Evolutionary conservation across 805 yeast species (phyloP).

Genomic region (Candida golubevii): DNA sequence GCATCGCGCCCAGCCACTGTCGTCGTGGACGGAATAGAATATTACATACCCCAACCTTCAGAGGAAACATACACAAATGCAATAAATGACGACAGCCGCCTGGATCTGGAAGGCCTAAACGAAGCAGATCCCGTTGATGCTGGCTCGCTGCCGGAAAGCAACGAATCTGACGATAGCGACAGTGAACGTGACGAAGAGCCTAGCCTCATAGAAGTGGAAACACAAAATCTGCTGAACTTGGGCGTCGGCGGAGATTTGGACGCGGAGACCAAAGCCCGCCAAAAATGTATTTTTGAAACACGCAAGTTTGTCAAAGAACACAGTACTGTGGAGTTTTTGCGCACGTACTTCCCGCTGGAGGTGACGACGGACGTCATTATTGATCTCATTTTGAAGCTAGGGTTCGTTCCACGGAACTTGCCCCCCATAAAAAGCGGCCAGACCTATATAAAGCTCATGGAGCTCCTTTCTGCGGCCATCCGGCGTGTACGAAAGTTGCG

Average conservation of each 20-base stretch:
- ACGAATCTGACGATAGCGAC: slow-evolving; percentile 1
- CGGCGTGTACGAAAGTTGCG: slow-evolving; percentile 56
- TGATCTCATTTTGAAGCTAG: slow-evolving; percentile 56
- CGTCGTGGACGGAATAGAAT: not conserved
- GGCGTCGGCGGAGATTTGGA: not conserved
- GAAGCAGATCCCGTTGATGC: not conserved
- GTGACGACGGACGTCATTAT: slow-evolving; percentile 57
- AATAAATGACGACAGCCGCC: not conserved
- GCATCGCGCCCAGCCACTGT: not conserved
- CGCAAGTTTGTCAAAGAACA: slow-evolving; percentile 48
- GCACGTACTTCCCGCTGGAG: slow-evolving; percentile 55
- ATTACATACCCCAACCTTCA: not conserved
- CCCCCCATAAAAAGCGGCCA: slow-evolving; percentile 35
- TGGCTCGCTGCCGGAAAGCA: not conserved
- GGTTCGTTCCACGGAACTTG: slow-evolving; percentile 44
- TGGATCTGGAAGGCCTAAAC: not conserved
- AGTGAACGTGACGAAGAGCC: slow-evolving; percentile 5
- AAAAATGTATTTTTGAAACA: slow-evolving; percentile 20
- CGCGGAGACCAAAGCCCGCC: not conserved
- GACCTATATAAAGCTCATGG: slow-evolving; percentile 44
- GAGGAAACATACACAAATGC: not conserved
- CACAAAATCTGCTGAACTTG: not conserved
- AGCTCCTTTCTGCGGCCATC: slow-evolving; percentile 59
- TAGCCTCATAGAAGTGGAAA: slow-evolving; percentile 12
- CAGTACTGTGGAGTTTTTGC: slow-evolving; percentile 60